Evolutionary conservation across 2,329 filamentous ascomycete genomes (phyloP), one percentile per base, ranked within the genome.

Genomic region (Stachybotrys elegans): DNA sequence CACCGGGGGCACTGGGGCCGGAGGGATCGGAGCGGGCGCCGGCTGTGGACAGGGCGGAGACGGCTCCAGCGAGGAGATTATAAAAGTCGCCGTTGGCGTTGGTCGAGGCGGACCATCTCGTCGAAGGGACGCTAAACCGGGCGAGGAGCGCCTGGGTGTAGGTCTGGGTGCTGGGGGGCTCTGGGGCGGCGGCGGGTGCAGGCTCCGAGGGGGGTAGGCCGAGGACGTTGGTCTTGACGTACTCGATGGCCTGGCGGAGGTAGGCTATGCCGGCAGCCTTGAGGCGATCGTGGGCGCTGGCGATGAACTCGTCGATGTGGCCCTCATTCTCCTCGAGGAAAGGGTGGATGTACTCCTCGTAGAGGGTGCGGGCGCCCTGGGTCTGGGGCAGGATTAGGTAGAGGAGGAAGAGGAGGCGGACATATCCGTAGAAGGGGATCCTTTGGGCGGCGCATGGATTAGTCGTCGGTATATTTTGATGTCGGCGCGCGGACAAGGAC

Each of bases 371-470:
- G 45, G 91, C 90, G 63, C 93, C 93, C 63, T 96, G 92, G n/a
- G 89, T 93, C 66, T 95, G 92, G 0, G 92, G 93, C n/a, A 95
- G 81, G 58, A 97, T 90, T 49, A 98, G 87, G 71, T 96, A 98
- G 53, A 93, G 81, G 60, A 96, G 82, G 68, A 93, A 85, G 60
- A 84, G 72, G 43, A 96, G 80, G 52, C 93, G 89, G 57, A 95
- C 74, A 79, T 91, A 96, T 55, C 88, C 80, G 70, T 96, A 98
- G 67, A 97, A 94, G 3, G 93, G 93, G 29, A 97, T 72, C 88
- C 82, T 86, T 41, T 4, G 17, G 13, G 31, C 31, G 31, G 19
- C 14, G 8, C 25, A 17, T 4, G 31, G n/a, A 23, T 4, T n/a
- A 21, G 12, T 22, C 13, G 17, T 31, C 31, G 19, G 17, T 42